Evolutionary conservation across 306 rosid genomes (phyloP).

Genomic region (Rubus parviflorus): DNA sequence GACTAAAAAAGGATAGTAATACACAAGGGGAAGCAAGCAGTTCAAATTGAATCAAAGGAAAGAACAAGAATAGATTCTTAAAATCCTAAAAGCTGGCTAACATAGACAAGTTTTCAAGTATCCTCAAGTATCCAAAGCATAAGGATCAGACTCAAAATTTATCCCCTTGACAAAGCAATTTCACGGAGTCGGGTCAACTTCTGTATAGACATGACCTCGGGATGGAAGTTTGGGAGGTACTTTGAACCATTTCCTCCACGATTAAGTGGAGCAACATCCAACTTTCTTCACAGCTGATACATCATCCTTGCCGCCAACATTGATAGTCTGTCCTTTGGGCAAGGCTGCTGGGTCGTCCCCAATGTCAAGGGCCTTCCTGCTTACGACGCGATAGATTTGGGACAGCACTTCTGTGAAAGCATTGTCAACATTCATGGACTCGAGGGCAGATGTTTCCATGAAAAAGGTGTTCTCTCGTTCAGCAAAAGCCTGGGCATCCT

Average conservation of each 20-base stretch:
- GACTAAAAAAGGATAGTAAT: conserved; percentile 9
- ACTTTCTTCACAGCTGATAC: conserved; percentile 69
- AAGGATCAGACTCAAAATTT: conserved; percentile 22
- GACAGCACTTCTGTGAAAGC: conserved; percentile 71
- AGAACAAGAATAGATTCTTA: conserved; percentile 14
- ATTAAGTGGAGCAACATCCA: conserved; percentile 64
- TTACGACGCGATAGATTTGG: conserved; percentile 58
- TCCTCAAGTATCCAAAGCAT: conserved; percentile 26
- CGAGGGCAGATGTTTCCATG: conserved; percentile 87
- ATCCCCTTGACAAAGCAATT: conserved; percentile 36
- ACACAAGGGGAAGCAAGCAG: conserved; percentile 21
- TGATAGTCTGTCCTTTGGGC: conserved; percentile 69
- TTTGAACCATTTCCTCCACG: conserved; percentile 6
- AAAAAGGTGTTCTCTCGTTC: conserved; percentile 61
- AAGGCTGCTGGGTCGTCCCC: conserved; percentile 76
- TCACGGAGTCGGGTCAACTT: conserved; percentile 24
- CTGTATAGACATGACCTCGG: conserved; percentile 41
- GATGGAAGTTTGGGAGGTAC: conserved; percentile 17
- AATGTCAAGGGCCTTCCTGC: conserved; percentile 70
- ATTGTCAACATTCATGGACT: conserved; percentile 70
- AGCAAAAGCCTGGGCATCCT: conserved; percentile 59
- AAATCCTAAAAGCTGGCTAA: conserved; percentile 32
- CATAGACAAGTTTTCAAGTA: conserved; percentile 25
- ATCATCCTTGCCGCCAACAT: conserved; percentile 64
- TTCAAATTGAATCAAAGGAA: conserved; percentile 26